Evolutionary conservation across 2,329 filamentous ascomycete genomes (phyloP), one percentile per base, ranked within the genome.

Genomic region (Myriosclerotinia scirpicola): DNA sequence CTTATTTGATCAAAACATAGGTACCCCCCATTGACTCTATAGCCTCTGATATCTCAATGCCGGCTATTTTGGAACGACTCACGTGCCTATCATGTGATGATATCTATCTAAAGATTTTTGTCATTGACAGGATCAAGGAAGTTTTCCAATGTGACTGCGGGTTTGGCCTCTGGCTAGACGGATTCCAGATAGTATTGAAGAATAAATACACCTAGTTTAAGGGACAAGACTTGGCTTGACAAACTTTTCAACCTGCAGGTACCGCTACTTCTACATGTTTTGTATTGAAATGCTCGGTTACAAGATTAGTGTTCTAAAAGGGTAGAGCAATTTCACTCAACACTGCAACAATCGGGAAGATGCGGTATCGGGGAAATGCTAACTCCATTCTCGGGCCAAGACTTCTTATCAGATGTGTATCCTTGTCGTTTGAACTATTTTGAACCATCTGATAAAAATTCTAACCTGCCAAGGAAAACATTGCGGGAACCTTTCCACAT

Each of bases 401-500:
- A 14, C 11, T 55, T 42, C 50, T 63, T 64, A 64, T 64, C 62
- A 56, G 62, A 64, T 64, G 20, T 7, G 2, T 40, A 48, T 46
- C 62, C 62, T 22, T 64, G 61, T 61, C 20, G 4, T 26, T 61
- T 3, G 58, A 26, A 50, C 12, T 17, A 26, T 50, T 52, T 38
- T 14, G 44, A 26, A 52, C 61, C 20, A 64, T 64, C 62, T 56
- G 62, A 64, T 64, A 56, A 56, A 56, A 56, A 46, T 34, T 56
- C 52, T 64, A 11, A 42, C 20, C n/a, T 40, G 60, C 60, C 46
- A 63, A 54, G 60, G 5, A 20, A 34, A 30, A 48, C 15, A 52
- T 48, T 34, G 40, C 40, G 38, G 50, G 34, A 42, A 44, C 38
- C 9, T 42, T 22, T 38, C 42, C 62, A 44, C 30, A 46, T 26